Conservation (phyloP, 2,329 filamentous ascomycete species). For the Penicillium sp. region DNA sequence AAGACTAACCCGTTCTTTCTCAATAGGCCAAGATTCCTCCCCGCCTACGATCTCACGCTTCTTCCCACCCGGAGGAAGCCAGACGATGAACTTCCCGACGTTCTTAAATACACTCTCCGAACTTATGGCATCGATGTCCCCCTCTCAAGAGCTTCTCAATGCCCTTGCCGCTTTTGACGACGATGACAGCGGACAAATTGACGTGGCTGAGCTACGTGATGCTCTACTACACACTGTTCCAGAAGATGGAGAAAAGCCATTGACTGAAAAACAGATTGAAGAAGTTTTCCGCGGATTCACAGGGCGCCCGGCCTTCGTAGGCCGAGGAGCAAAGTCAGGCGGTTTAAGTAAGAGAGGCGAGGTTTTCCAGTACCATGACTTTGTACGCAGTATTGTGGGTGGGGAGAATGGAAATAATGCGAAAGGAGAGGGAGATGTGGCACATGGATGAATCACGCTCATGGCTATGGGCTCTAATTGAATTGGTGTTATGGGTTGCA, state of each 20-base stretch:
- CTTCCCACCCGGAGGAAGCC: slow-evolving; percentile 69
- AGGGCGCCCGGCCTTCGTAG: slow-evolving; percentile 76
- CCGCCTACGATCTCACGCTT: slow-evolving; percentile 70
- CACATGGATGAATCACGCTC: slow-evolving; percentile 12
- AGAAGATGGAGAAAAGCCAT: slow-evolving; percentile 61
- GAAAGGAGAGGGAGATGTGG: slow-evolving; percentile 17
- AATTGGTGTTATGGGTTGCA: slow-evolving; percentile 15
- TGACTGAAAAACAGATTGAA: slow-evolving; percentile 74
- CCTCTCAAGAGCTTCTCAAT: slow-evolving; percentile 73
- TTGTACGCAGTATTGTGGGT: slow-evolving; percentile 68
- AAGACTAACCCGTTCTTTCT: background rate
- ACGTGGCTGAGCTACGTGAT: slow-evolving; percentile 75
- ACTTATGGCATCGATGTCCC: slow-evolving; percentile 69
- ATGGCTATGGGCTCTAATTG: slow-evolving; percentile 5
- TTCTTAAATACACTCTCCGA: slow-evolving; percentile 81
- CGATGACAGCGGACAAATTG: slow-evolving; percentile 89
- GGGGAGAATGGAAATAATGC: slow-evolving; percentile 38
- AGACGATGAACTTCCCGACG: slow-evolving; percentile 75
- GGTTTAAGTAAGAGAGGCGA: slow-evolving; percentile 66
- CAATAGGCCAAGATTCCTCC: slow-evolving; percentile 67
- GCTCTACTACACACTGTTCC: slow-evolving; percentile 78
- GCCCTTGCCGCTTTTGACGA: slow-evolving; percentile 95
- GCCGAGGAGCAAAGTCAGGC: slow-evolving; percentile 43
- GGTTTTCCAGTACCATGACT: slow-evolving; percentile 91
- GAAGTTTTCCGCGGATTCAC: slow-evolving; percentile 84